phyloP scores from a whole-genome alignment of 2,329 filamentous ascomycete genomes.

The Coleophoma crateriformis region DNA sequence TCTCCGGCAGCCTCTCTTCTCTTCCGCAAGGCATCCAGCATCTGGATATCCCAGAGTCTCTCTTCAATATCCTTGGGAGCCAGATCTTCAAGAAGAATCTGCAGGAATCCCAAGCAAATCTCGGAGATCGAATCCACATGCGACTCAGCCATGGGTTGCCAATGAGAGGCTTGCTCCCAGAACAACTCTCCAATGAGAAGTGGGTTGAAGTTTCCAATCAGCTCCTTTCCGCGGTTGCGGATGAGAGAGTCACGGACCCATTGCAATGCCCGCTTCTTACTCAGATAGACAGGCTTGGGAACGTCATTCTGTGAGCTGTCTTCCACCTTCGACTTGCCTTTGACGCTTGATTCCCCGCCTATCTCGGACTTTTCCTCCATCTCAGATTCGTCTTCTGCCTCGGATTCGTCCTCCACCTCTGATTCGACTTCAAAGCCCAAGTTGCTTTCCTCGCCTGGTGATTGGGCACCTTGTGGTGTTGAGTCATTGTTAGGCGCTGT shows the following conservation, averaged over 20 bases:
- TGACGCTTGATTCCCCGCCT: constrained; percentile 9
- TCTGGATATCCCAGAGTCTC: constrained; percentile 9
- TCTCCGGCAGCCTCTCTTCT: constrained; percentile 8
- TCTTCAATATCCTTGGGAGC: constrained; percentile 14
- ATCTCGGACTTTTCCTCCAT: too few relatives aligned
- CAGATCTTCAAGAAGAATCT: constrained; percentile 14
- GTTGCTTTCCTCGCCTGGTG: too few relatives aligned
- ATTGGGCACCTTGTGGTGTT: too few relatives aligned
- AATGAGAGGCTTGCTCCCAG: constrained; percentile 30
- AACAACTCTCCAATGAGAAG: constrained; percentile 33
- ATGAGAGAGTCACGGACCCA: constrained; percentile 17
- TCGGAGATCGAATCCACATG: constrained; percentile 10
- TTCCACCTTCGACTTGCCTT: not conserved
- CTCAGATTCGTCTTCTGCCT: constrained; percentile 2
- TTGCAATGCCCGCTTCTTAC: constrained; percentile 12
- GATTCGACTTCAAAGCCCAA: too few relatives aligned
- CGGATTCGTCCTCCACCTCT: not conserved
- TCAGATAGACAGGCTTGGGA: constrained; percentile 11
- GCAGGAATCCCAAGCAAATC: constrained; percentile 11
- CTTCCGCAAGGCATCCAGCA: constrained; percentile 12
- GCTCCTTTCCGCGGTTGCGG: constrained; percentile 25
- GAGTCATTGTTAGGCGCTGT: too few relatives aligned
- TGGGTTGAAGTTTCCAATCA: constrained; percentile 33
- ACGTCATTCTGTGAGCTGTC: too few relatives aligned
- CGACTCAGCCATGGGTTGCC: constrained; percentile 23